Evolutionary conservation across 192 early-diverging fungal genomes (phyloP), one percentile per base, ranked within the genome.

Genomic region (Hyaloraphidium curvatum): DNA sequence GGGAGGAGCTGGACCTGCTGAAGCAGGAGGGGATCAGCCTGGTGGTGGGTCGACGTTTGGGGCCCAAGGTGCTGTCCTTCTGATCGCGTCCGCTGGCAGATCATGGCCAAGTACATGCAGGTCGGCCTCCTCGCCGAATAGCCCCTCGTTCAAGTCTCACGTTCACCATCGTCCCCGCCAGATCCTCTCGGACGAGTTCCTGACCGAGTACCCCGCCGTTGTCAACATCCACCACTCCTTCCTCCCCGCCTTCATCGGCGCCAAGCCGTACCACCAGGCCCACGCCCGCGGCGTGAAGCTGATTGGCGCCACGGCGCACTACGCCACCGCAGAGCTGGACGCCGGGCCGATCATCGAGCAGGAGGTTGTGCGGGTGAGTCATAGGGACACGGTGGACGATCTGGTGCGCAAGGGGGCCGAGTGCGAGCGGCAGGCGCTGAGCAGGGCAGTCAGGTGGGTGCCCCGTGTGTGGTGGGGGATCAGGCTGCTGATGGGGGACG

Each of bases 311-410:
- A 53, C 52, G 4, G 25, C 52, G 19, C 52, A 53, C 5, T 53
- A 27, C 29, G 52, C 39, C 14, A 53, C 52, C 25, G 52, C 52
- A 13, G 30, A 53, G 23, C 29, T 53, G 39, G 52, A 53, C 39
- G 52, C 52, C 14, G 52, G 52, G 39, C 52, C 52, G 23, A 53
- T 53, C 3, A 53, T 53, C 39, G 52, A 53, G 39, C 52, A 53
- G 39, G 52, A 53, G 26, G 33, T 53, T 14, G 52, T 53, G 2
- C 30, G 52, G 29, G 29, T 53, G 26, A 31, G 28, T 33, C 52
- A 53, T 14, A 22, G 52, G 23, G 52, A 53, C n/a, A 53, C 52
- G 30, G 52, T 53, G 26, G 39, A 50, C 14, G 52, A 53, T 31
- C 39, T 53, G 25, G 17, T 53, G 14, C 30, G 52, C 23, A 53